These are phyloP conservation scores for Candida germanica DNA, from an alignment of 805 yeast genomes.

Conservation along the genomic window DNA sequence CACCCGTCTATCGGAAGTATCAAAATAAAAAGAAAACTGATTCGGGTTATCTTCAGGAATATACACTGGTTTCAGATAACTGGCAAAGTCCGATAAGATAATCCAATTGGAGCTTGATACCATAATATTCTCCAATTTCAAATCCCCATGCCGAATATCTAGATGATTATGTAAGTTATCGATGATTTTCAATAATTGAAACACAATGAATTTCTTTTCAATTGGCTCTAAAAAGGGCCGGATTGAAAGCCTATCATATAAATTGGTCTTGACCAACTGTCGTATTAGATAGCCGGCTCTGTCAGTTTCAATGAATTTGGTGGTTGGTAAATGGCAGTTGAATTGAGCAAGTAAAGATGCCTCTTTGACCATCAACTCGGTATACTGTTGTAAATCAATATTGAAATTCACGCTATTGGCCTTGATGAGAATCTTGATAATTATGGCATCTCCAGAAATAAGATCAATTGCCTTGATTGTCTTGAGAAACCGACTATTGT, in stretches of 20 bases:
- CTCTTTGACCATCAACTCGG: constrained; percentile 32
- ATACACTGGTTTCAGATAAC: constrained; percentile 70
- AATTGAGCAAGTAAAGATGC: constrained; percentile 39
- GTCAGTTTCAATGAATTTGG: constrained; percentile 77
- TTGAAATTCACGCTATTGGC: constrained; percentile 20
- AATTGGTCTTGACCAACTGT: constrained; percentile 71
- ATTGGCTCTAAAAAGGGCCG: constrained; percentile 81
- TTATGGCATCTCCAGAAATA: constrained; percentile 62
- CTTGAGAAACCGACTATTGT: constrained; percentile 80
- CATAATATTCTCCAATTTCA: constrained; percentile 84
- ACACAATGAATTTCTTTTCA: constrained; percentile 82
- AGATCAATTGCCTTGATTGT: constrained; percentile 75
- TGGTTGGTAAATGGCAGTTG: constrained; percentile 68
- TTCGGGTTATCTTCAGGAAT: constrained; percentile 93
- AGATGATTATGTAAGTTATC: constrained; percentile 56
- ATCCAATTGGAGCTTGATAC: constrained; percentile 90
- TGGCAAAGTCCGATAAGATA: constrained; percentile 76
- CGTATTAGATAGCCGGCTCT: constrained; percentile 89
- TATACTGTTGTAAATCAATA: constrained; percentile 23
- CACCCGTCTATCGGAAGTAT: constrained; percentile 78
- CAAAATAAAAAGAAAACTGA: constrained; percentile 87
- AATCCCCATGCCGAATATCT: constrained; percentile 79
- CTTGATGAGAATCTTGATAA: constrained; percentile 77
- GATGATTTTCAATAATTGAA: constrained; percentile 68
- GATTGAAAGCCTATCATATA: constrained; percentile 83